Conservation (phyloP, 805 yeast genomes). For the Cyberlindnera petersonii region DNA sequence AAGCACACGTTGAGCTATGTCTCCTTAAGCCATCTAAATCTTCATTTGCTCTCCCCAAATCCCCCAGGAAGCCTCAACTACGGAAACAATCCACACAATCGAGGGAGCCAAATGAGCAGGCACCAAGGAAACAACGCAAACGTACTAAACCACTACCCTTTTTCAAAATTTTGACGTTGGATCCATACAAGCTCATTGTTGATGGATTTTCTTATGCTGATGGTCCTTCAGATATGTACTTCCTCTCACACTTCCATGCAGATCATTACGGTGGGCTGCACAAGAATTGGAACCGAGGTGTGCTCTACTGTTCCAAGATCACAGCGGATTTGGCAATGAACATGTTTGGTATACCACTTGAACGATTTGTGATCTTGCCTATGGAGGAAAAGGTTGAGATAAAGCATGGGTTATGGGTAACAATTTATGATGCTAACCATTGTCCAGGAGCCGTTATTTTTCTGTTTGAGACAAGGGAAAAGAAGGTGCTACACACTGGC, state of each 20-base stretch:
- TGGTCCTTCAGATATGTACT: slow-evolving; percentile 46
- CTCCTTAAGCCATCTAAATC: slow-evolving; percentile 22
- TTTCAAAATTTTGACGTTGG: slow-evolving; percentile 49
- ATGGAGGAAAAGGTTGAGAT: slow-evolving; percentile 27
- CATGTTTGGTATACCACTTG: slow-evolving; percentile 51
- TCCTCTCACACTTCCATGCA: slow-evolving; percentile 82
- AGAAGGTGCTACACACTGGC: slow-evolving; percentile 75
- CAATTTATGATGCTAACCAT: slow-evolving; percentile 82
- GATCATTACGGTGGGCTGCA: slow-evolving; percentile 91
- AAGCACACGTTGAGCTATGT: slow-evolving; percentile 55
- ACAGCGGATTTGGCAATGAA: slow-evolving; percentile 43
- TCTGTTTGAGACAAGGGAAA: slow-evolving; percentile 46
- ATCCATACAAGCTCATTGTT: slow-evolving; percentile 43
- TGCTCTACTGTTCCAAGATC: slow-evolving; percentile 66
- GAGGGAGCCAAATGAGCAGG: slow-evolving; percentile 30
- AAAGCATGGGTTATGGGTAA: slow-evolving; percentile 46
- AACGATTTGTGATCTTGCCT: slow-evolving; percentile 38
- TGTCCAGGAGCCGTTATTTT: slow-evolving; percentile 94
- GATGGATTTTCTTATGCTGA: slow-evolving; percentile 62
- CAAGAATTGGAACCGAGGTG: slow-evolving; percentile 71
- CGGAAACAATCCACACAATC: slow-evolving; percentile 11
- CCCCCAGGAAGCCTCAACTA: slow-evolving; percentile 23
- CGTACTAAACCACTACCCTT: slow-evolving; percentile 35
- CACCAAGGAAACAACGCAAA: slow-evolving; percentile 20
- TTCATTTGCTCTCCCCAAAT: slow-evolving; percentile 30